phyloP scores from a whole-genome alignment of 108 stramenopile genomes.

The Nitzschia sp. region DNA sequence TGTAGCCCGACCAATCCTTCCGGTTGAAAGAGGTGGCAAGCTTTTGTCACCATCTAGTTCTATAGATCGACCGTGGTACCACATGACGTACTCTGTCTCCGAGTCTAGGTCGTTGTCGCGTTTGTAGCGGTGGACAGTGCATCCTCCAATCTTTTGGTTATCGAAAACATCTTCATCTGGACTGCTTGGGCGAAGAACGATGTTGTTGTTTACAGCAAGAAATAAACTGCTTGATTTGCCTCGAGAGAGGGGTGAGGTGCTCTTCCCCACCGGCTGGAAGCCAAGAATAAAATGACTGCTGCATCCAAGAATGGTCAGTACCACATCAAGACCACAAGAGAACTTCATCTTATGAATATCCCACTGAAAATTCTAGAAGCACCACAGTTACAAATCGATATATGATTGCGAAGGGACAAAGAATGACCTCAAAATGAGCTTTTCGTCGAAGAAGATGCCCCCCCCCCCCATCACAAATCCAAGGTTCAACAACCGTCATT shows the following conservation, averaged over 20 bases:
- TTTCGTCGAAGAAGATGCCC: too few relatives aligned
- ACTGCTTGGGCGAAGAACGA: constrained; percentile 15
- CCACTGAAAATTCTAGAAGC: too few relatives aligned
- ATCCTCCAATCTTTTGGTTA: constrained; percentile 65
- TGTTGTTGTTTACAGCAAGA: constrained; percentile 12
- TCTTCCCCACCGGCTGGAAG: not conserved
- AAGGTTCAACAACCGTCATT: too few relatives aligned
- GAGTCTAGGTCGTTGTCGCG: constrained; percentile 38
- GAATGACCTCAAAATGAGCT: too few relatives aligned
- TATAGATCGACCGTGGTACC: constrained; percentile 76
- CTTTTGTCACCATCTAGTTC: constrained; percentile 35
- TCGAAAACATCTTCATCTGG: constrained; percentile 52
- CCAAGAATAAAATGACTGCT: not conserved
- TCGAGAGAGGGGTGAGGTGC: not conserved
- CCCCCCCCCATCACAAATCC: too few relatives aligned
- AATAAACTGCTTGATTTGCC: not conserved
- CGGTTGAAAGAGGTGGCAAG: constrained; percentile 75
- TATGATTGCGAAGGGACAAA: too few relatives aligned
- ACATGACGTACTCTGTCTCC: constrained; percentile 80
- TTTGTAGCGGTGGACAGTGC: constrained; percentile 77
- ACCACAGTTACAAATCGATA: too few relatives aligned
- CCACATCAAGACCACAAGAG: too few relatives aligned
- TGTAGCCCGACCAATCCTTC: constrained; percentile 77
- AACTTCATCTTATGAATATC: too few relatives aligned
- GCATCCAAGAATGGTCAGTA: not conserved